phyloP scores from a whole-genome alignment of 495 filamentous ascomycete genomes.

The Aspergillus saccharolyticus region DNA sequence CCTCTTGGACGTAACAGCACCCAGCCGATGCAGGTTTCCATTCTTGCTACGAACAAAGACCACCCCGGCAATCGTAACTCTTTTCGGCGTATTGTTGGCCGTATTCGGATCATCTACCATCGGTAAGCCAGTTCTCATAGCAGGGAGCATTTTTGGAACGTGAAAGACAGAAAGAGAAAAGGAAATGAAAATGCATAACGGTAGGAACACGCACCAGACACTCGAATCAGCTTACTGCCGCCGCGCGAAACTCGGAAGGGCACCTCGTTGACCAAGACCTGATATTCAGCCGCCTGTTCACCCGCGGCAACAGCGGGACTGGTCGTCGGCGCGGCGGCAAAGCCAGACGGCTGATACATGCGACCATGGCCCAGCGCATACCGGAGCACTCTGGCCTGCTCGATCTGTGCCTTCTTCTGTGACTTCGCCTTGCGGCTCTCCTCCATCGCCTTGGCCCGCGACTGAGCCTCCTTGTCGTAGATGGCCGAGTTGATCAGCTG shows the following conservation, averaged over 20 bases:
- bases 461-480: slow-evolving; percentile 69
- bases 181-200: background rate
- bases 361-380: slow-evolving; percentile 35
- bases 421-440: slow-evolving; percentile 60
- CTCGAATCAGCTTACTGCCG: slow-evolving; percentile 79
- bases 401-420: slow-evolving; percentile 53
- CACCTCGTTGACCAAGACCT: slow-evolving; percentile 70
- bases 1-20: slow-evolving; percentile 42
- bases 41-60: slow-evolving; percentile 84
- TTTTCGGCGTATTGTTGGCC: slow-evolving; percentile 71
- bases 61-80: slow-evolving; percentile 72
- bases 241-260: slow-evolving; percentile 69
- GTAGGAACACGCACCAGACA: slow-evolving; percentile 56
- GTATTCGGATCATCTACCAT: slow-evolving; percentile 55
- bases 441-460: slow-evolving; percentile 69
- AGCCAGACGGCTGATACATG: slow-evolving; percentile 24
- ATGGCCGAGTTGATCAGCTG: slow-evolving; percentile 83
- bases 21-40: slow-evolving; percentile 76
- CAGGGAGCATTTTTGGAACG: background rate
- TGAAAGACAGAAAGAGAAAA: background rate
- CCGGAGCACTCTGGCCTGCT: slow-evolving; percentile 51
- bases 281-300: slow-evolving; percentile 44
- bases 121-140: slow-evolving; percentile 41
- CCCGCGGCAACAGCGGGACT: slow-evolving; percentile 16
- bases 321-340: slow-evolving; percentile 34